Evolutionary conservation across 345 rosid species (phyloP), one percentile per base, ranked within the genome.

Genomic region (Bruguiera gymnorhiza): DNA sequence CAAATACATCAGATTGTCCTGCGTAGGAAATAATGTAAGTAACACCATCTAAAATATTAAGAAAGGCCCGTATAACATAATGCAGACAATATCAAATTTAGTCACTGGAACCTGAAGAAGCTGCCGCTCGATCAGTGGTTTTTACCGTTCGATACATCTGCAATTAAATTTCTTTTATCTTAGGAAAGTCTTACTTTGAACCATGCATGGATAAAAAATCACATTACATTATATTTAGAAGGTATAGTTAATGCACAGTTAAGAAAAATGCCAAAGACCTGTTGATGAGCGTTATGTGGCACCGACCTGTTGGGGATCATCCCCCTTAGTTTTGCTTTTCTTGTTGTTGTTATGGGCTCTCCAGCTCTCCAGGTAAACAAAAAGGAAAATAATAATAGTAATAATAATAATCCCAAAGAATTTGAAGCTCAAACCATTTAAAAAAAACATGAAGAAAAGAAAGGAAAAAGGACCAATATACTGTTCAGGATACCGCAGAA

Each of bases 81-180:
- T 24, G 18, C 26, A 24, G 60, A 56, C 1, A 24, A 43, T 3
- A 39, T 39, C 18, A 43, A 13, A 18, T 39, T 2, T 8, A 55
- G 27, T 56, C 29, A 26, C 59, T 3, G 32, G 30, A 29, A 88
- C 93, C 96, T 78, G 90, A 83, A 69, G 92, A 70, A 72, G 88
- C 90, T 13, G 92, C 88, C 39, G 89, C 73, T 78, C 86, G 70
- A 72, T 87, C 95, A 0, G 95, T 89, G 11, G 89, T 89, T 80
- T 87, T 89, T 55, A 87, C 88, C 0, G 92, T 89, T 67, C 95
- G 79, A 70, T 89, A 89, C 95, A 89, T 84, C 95, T 89, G 82
- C 71, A 70, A 59, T 21, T 24, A 27, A 11, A 15, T 21, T 21
- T 9, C 5, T 56, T 21, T 56, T 24, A 21, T 56, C 6, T 56